A percentile compares a stretch with the other conserved stretches of the same genome.
These are phyloP conservation scores for Whalleya microplaca DNA, from an alignment of 2,329 filamentous ascomycete species.

Conservation along the genomic window DNA sequence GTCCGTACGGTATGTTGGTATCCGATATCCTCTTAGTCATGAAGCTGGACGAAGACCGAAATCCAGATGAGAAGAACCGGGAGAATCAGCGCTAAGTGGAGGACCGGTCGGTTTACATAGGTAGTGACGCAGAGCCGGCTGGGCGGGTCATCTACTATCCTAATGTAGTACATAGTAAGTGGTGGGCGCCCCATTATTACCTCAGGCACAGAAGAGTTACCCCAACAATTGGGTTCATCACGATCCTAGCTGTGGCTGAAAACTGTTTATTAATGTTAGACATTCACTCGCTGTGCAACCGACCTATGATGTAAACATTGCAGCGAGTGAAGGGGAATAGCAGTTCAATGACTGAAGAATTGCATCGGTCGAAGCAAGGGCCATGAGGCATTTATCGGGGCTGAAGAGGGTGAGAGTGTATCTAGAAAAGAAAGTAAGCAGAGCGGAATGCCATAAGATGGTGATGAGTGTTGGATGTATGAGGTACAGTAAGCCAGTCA, in stretches of 20 bases:
- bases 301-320: not conserved
- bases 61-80: not conserved
- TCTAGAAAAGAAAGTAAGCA: not conserved
- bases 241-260: conserved; percentile 7
- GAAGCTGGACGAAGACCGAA: no score
- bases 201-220: conserved; percentile 18
- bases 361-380: not conserved
- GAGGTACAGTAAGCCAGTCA: not conserved
- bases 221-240: conserved; percentile 37
- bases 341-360: not conserved
- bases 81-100: not conserved
- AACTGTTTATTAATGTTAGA: not conserved
- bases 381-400: conserved; percentile 11
- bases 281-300: conserved; percentile 1
- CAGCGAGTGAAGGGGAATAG: not conserved
- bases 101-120: no score
- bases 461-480: conserved; percentile 1
- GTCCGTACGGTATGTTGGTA: not conserved
- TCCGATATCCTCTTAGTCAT: not conserved
- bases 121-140: not conserved
- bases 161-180: not conserved
- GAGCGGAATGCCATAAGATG: conserved; percentile 13
- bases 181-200: not conserved
- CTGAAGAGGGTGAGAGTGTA: not conserved
- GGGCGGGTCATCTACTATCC: not conserved